A percentile compares a stretch with the other conserved stretches of the same genome.
Evolutionary conservation across 2,329 filamentous ascomycete genomes (phyloP).

Genomic region (Macrophomina tecta): DNA sequence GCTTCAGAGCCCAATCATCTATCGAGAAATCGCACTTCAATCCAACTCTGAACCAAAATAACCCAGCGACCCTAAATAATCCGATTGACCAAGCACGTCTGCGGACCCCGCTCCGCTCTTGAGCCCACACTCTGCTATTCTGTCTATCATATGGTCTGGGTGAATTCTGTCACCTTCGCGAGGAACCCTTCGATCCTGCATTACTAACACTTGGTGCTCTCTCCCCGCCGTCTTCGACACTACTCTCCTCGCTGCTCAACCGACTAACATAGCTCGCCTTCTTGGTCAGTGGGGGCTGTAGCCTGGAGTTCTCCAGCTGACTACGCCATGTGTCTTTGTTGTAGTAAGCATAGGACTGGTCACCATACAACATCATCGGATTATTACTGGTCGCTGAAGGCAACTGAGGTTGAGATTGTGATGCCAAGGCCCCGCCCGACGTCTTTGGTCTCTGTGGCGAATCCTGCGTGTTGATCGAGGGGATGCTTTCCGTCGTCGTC

Average conservation of each 20-base stretch:
- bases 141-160: slow-evolving; percentile 66
- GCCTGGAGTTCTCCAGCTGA: slow-evolving; percentile 16
- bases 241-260: slow-evolving; percentile 63
- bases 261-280: slow-evolving; percentile 58
- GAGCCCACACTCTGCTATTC: slow-evolving; percentile 50
- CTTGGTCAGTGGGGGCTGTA: slow-evolving; percentile 38
- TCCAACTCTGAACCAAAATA: no score
- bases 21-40: no score
- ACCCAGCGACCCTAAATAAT: no score
- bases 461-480: slow-evolving; percentile 11
- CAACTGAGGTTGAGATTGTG: slow-evolving; percentile 12
- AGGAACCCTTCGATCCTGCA: slow-evolving; percentile 60
- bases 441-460: slow-evolving; percentile 13
- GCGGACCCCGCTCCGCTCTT: no score
- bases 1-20: no score
- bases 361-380: slow-evolving; percentile 57
- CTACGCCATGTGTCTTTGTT: slow-evolving; percentile 45
- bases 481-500: slow-evolving; percentile 27
- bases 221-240: slow-evolving; percentile 57
- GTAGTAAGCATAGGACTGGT: slow-evolving; percentile 62
- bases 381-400: slow-evolving; percentile 35
- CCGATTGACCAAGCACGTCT: no score
- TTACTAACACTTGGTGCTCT: slow-evolving; percentile 62
- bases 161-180: slow-evolving; percentile 59
- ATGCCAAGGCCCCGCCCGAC: slow-evolving; percentile 25